Conservation (phyloP, 257 asterid species). For the Marsdenia floribunda region DNA sequence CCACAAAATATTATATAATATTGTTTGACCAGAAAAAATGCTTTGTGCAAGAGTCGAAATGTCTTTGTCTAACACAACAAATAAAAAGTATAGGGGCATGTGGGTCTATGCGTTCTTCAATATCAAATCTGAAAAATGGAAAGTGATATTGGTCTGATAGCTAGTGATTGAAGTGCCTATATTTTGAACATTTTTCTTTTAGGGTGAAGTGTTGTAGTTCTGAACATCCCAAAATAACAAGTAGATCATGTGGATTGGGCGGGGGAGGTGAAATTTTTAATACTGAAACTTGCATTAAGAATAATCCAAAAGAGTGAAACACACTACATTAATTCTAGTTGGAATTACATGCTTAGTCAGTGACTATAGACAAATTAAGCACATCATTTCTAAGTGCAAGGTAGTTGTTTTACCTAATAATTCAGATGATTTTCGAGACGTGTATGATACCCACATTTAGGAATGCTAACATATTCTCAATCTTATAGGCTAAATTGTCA, state of each 20-base stretch:
- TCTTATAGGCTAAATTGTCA: slow-evolving; percentile 45
- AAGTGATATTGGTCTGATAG: background rate
- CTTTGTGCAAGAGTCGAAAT: background rate
- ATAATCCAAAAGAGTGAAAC: background rate
- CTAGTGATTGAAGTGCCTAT: background rate
- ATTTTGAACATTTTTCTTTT: background rate
- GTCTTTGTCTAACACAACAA: background rate
- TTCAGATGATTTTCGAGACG: background rate
- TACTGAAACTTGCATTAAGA: background rate
- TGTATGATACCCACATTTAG: too few species aligned
- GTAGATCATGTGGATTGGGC: too few species aligned
- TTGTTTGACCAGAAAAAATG: background rate
- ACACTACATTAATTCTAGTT: background rate
- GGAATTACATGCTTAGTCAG: background rate
- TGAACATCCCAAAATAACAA: background rate
- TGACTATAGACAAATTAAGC: background rate
- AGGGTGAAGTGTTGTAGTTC: background rate
- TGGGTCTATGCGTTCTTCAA: background rate
- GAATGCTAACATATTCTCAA: background rate
- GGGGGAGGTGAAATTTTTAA: background rate
- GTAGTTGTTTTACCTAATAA: background rate
- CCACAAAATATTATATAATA: background rate
- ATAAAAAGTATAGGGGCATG: background rate
- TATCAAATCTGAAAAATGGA: background rate
- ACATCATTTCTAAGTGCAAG: background rate